phyloP scores from a whole-genome alignment of 805 yeast species.

The Wickerhamiella dianesei region DNA sequence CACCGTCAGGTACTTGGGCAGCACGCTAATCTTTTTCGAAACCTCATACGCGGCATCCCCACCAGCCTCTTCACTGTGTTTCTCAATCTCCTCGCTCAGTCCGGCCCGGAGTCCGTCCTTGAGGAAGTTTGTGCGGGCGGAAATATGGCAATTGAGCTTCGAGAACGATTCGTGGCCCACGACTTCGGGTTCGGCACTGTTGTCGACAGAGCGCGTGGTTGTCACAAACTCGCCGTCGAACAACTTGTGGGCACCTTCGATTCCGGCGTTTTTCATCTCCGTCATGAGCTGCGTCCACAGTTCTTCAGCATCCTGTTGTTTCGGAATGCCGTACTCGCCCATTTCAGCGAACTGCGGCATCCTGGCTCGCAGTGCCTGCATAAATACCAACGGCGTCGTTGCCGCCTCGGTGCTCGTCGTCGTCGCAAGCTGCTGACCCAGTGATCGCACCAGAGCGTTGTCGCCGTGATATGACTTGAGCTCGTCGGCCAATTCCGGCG shows the following conservation, averaged over 20 bases:
- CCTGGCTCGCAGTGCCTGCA: slow-evolving; percentile 38
- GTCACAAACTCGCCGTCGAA: slow-evolving; percentile 57
- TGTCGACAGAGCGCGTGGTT: slow-evolving; percentile 48
- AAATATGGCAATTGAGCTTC: slow-evolving; percentile 82
- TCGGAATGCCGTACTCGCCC: slow-evolving; percentile 48
- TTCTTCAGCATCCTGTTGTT: slow-evolving; percentile 98
- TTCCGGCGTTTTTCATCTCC: slow-evolving; percentile 32
- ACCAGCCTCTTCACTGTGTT: slow-evolving; percentile 49
- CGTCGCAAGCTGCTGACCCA: slow-evolving; percentile 21
- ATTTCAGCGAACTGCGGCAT: slow-evolving; percentile 88
- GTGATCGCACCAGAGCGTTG: slow-evolving; percentile 24
- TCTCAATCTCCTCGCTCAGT: slow-evolving; percentile 62
- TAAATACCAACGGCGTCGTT: slow-evolving; percentile 57
- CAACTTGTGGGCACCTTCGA: slow-evolving; percentile 6
- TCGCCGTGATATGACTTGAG: slow-evolving; percentile 30
- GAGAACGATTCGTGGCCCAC: slow-evolving; percentile 43
- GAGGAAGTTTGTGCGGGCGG: slow-evolving; percentile 70
- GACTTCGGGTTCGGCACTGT: slow-evolving; percentile 33
- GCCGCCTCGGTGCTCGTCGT: slow-evolving; percentile 20
- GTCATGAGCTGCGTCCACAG: slow-evolving; percentile 68
- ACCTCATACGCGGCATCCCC: slow-evolving; percentile 63
- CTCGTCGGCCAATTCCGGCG: slow-evolving; percentile 36
- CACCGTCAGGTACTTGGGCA: slow-evolving; percentile 79
- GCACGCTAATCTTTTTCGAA: slow-evolving; percentile 43
- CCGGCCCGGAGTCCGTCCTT: slow-evolving; percentile 71